These are phyloP conservation scores for Aspergillus hiratsukae DNA, from an alignment of 2,329 filamentous ascomycete genomes.

Conservation along the genomic window DNA sequence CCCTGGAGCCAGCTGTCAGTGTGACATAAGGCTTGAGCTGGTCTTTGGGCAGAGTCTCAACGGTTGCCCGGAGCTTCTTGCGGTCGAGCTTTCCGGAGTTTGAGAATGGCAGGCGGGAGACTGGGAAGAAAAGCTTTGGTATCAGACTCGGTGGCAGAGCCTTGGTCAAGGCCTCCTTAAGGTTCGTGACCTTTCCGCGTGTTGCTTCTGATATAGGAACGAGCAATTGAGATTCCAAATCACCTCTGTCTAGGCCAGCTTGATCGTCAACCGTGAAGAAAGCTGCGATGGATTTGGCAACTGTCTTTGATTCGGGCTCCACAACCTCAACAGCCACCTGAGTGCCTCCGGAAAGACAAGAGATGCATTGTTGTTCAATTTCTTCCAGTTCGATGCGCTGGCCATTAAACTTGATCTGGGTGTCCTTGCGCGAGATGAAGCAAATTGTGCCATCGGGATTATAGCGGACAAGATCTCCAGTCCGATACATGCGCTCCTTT, in stretches of 20 bases:
- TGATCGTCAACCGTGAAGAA: slow-evolving; percentile 28
- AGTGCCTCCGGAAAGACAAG: slow-evolving; percentile 31
- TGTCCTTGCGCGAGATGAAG: slow-evolving; percentile 32
- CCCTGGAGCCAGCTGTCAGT: slow-evolving; percentile 13
- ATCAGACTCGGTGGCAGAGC: slow-evolving; percentile 41
- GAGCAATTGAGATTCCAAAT: slow-evolving; percentile 10
- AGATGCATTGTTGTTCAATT: slow-evolving; percentile 41
- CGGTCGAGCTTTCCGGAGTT: slow-evolving; percentile 43
- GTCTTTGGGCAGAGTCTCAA: slow-evolving; percentile 32
- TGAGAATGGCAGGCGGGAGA: slow-evolving; percentile 38
- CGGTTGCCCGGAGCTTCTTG: slow-evolving; percentile 33
- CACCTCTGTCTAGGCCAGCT: background rate
- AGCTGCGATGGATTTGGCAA: slow-evolving; percentile 29
- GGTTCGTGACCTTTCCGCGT: slow-evolving; percentile 19
- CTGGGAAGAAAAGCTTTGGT: slow-evolving; percentile 41
- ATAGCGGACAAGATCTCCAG: slow-evolving; percentile 36
- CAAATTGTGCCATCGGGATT: slow-evolving; percentile 29
- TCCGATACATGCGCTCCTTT: slow-evolving; percentile 33
- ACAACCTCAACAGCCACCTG: slow-evolving; percentile 44
- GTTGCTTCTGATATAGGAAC: slow-evolving; percentile 22
- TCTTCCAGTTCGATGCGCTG: slow-evolving; percentile 45
- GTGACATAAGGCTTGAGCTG: slow-evolving; percentile 27
- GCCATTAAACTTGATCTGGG: slow-evolving; percentile 41
- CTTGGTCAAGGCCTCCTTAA: slow-evolving; percentile 23
- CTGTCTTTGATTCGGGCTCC: slow-evolving; percentile 25